Conservation (phyloP, 805 yeast species). For the Schwanniomyces sp. region DNA sequence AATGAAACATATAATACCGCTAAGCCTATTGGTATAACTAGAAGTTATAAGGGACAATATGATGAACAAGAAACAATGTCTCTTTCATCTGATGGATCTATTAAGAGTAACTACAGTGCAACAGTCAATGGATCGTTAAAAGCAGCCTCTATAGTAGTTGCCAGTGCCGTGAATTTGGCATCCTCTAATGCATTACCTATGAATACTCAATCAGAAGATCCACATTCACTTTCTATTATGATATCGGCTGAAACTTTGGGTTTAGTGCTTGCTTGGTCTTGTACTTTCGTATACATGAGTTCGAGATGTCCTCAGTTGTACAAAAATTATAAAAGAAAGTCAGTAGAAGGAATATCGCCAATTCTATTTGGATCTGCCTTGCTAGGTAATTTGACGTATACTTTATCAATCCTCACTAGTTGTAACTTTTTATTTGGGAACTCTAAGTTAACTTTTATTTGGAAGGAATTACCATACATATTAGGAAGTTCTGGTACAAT, state of each 20-base stretch:
- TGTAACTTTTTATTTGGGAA: slow-evolving; percentile 45
- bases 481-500: slow-evolving; percentile 87
- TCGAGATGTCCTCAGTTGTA: slow-evolving; percentile 84
- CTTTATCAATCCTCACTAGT: slow-evolving; percentile 69
- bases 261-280: slow-evolving; percentile 65
- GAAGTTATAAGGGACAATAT: background rate
- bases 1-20: background rate
- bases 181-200: slow-evolving; percentile 13
- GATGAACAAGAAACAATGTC: slow-evolving; percentile 3
- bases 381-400: slow-evolving; percentile 73
- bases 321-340: slow-evolving; percentile 73
- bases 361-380: slow-evolving; percentile 77
- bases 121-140: slow-evolving; percentile 1
- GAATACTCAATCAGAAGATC: background rate
- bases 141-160: slow-evolving; percentile 4
- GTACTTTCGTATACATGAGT: slow-evolving; percentile 70
- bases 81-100: slow-evolving; percentile 10
- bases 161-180: slow-evolving; percentile 6
- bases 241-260: slow-evolving; percentile 12
- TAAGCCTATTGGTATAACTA: slow-evolving; percentile 7
- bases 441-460: slow-evolving; percentile 47
- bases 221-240: background rate
- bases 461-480: slow-evolving; percentile 76
- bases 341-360: slow-evolving; percentile 86
- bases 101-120: slow-evolving; percentile 15